phyloP scores from a whole-genome alignment of 331 rosid species.

The Malus hybrid region DNA sequence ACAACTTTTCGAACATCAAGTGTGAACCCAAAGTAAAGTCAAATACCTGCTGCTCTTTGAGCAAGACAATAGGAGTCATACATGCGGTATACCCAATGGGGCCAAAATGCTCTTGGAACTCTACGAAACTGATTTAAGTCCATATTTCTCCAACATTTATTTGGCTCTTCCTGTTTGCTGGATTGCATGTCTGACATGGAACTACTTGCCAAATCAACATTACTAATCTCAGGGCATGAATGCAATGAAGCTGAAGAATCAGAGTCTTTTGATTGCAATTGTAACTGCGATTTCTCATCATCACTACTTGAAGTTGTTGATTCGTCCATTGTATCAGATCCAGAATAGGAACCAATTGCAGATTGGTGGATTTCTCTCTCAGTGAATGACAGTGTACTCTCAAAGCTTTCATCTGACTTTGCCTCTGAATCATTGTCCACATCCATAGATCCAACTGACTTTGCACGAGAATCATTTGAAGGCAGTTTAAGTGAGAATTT shows the following conservation, averaged over 20 bases:
- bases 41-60: slow-evolving; percentile 72
- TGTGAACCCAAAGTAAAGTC: slow-evolving; percentile 15
- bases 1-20: neutral
- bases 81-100: slow-evolving; percentile 86
- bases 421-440: slow-evolving; percentile 45
- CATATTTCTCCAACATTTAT: slow-evolving; percentile 23
- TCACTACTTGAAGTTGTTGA: slow-evolving; percentile 32
- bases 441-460: slow-evolving; percentile 27
- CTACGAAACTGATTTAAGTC: slow-evolving; percentile 28
- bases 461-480: slow-evolving; percentile 29
- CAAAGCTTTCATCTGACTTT: slow-evolving; percentile 73
- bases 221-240: slow-evolving; percentile 33
- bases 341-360: slow-evolving; percentile 36
- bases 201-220: slow-evolving; percentile 36
- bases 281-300: slow-evolving; percentile 47
- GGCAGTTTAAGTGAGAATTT: slow-evolving; percentile 2
- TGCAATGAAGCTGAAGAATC: slow-evolving; percentile 28
- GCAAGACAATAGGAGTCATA: slow-evolving; percentile 82
- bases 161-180: slow-evolving; percentile 25
- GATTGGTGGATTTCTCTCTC: slow-evolving; percentile 58
- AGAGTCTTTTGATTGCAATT: slow-evolving; percentile 30
- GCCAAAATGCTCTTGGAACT: slow-evolving; percentile 63
- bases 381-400: slow-evolving; percentile 42
- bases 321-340: slow-evolving; percentile 36
- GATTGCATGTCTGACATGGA: slow-evolving; percentile 40